A percentile compares a stretch with the other conserved stretches of the same genome.
Conservation (phyloP, 2,329 filamentous ascomycete genomes). For the Neonectria sp. region DNA sequence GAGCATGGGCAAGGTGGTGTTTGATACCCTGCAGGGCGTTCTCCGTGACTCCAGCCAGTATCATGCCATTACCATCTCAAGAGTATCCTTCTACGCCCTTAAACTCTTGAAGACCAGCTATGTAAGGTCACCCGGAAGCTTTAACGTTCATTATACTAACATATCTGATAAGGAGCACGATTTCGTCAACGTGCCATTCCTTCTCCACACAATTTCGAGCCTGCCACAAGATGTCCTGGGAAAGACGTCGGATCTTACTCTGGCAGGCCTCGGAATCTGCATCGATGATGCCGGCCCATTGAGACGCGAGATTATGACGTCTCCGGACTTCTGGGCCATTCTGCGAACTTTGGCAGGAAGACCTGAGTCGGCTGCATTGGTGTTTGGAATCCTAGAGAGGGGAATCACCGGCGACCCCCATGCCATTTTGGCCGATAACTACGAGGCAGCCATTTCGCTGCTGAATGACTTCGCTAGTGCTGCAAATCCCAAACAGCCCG, state of each 20-base stretch:
- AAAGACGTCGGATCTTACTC: constrained; percentile 80
- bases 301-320: constrained; percentile 93
- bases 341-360: constrained; percentile 81
- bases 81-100: constrained; percentile 89
- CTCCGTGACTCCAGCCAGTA: constrained; percentile 84
- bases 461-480: constrained; percentile 92
- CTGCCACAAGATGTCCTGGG: constrained; percentile 85
- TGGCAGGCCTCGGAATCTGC: constrained; percentile 85
- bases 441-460: constrained; percentile 87
- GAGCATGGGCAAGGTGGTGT: constrained; percentile 82
- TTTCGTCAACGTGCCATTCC: constrained; percentile 91
- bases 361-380: constrained; percentile 79
- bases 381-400: constrained; percentile 89
- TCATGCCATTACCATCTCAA: constrained; percentile 87
- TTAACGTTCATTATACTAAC: constrained; percentile 35
- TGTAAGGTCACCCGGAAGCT: constrained; percentile 67
- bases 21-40: constrained; percentile 84
- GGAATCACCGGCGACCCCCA: constrained; percentile 82
- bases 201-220: constrained; percentile 91
- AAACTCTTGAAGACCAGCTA: constrained; percentile 87
- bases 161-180: constrained; percentile 77
- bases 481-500: constrained; percentile 78
- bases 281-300: constrained; percentile 84
- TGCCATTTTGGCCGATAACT: constrained; percentile 95
- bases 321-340: constrained; percentile 97